Conservation (phyloP, 441 rosid species). For the Erodium moschatum region DNA sequence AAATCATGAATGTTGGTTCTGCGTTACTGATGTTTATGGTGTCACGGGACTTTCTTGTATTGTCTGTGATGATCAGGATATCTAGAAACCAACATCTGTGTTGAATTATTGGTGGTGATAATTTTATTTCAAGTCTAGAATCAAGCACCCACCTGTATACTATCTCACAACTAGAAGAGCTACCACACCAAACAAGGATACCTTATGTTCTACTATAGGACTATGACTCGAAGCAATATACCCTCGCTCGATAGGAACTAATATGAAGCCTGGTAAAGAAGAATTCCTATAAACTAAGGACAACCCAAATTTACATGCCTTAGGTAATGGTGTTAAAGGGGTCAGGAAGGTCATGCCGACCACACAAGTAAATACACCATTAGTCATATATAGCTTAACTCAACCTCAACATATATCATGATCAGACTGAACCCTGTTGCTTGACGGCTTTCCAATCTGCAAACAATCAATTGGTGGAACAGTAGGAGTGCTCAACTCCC, state of each 20-base stretch:
- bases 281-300: conserved; percentile 21
- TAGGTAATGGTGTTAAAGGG: conserved; percentile 42
- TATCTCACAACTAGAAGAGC: conserved; percentile 24
- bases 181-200: conserved; percentile 23
- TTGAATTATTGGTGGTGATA: background rate
- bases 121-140: conserved; percentile 27
- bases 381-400: conserved; percentile 8
- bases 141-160: conserved; percentile 11
- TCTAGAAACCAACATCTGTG: conserved; percentile 5
- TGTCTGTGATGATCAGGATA: conserved; percentile 1
- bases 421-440: conserved; percentile 46
- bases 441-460: conserved; percentile 65
- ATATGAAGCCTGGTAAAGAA: conserved; percentile 20
- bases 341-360: conserved; percentile 37
- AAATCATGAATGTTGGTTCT: too few relatives aligned
- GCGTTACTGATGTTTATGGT: too few relatives aligned
- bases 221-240: conserved; percentile 21
- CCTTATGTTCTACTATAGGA: conserved; percentile 23
- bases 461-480: conserved; percentile 67
- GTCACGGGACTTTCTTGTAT: background rate
- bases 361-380: conserved; percentile 41
- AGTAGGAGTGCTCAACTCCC: conserved; percentile 64
- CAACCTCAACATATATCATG: conserved; percentile 49
- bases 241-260: conserved; percentile 18
- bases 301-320: conserved; percentile 22